A percentile compares a stretch with the other conserved stretches of the same genome.
phyloP scores from a whole-genome alignment of 306 rosid genomes.

The Castanea sativa region DNA sequence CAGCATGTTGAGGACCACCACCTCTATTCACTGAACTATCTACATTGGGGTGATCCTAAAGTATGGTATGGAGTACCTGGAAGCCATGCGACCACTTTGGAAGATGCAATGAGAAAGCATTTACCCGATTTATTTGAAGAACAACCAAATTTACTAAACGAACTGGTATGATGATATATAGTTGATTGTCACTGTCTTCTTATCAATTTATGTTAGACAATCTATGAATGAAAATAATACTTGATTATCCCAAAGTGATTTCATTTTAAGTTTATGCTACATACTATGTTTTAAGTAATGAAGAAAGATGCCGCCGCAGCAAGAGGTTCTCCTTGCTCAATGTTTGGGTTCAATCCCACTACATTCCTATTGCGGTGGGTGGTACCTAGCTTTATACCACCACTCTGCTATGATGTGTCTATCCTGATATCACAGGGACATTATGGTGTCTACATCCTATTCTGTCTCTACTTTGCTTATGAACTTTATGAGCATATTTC shows the following conservation, averaged over 20 bases:
- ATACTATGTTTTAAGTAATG: not conserved
- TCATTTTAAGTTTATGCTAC: not conserved
- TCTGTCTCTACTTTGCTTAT: not conserved
- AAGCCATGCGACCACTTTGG: slow-evolving; percentile 63
- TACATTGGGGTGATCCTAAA: slow-evolving; percentile 93
- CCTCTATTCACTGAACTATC: slow-evolving; percentile 86
- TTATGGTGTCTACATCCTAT: slow-evolving; percentile 1
- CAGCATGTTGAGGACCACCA: slow-evolving; percentile 99
- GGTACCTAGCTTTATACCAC: not conserved
- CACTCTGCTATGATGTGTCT: not conserved
- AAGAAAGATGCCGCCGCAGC: not conserved
- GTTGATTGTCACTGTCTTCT: not conserved
- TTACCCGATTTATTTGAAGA: slow-evolving; percentile 88
- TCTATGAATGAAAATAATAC: not conserved
- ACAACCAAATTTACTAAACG: slow-evolving; percentile 89
- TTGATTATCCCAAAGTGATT: not conserved
- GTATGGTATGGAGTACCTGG: slow-evolving; percentile 98
- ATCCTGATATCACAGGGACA: not conserved
- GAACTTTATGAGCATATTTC: not conserved
- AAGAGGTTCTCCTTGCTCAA: too few relatives aligned
- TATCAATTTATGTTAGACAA: not conserved
- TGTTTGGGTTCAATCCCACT: too few relatives aligned
- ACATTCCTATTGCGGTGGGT: too few relatives aligned
- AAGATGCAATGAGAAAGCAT: slow-evolving; percentile 78
- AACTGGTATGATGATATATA: slow-evolving; percentile 56